Conservation (phyloP, 192 early-diverging fungal genomes). For the Spinellus fusiger region DNA sequence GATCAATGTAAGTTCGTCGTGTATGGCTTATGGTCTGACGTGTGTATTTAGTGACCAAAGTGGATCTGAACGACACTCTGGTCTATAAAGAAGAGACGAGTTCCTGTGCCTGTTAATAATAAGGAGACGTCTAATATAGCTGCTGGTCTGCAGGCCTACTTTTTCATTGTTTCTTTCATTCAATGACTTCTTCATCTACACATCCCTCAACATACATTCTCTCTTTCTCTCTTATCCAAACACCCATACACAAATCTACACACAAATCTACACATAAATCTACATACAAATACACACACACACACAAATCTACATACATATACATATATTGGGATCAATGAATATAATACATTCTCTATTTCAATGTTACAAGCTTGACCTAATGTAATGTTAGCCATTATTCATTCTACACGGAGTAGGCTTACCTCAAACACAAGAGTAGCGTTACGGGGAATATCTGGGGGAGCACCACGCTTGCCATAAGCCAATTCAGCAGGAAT, state of each 20-base stretch:
- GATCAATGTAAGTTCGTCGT: slow-evolving; percentile 23
- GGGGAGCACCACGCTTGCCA: slow-evolving; percentile 81
- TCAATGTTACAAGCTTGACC: slow-evolving; percentile 23
- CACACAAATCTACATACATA: not conserved
- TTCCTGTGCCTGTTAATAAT: slow-evolving; percentile 22
- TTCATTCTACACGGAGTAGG: slow-evolving; percentile 19
- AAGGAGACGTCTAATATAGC: too few species aligned
- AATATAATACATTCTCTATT: slow-evolving; percentile 11
- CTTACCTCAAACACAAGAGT: slow-evolving; percentile 68
- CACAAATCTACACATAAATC: too few species aligned
- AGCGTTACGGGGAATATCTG: slow-evolving; percentile 87
- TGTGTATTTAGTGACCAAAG: slow-evolving; percentile 27
- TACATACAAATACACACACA: not conserved
- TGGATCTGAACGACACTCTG: slow-evolving; percentile 22
- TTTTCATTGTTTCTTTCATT: too few species aligned
- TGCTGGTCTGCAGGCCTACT: too few species aligned
- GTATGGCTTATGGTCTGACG: not conserved
- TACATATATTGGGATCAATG: too few species aligned
- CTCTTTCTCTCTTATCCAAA: too few species aligned
- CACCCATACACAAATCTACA: too few species aligned
- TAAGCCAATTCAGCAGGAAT: slow-evolving; percentile 77
- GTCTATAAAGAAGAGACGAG: slow-evolving; percentile 11
- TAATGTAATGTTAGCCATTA: not conserved
- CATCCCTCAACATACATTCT: too few species aligned
- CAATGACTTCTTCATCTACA: too few species aligned